Evolutionary conservation across 768 basidiomycete genomes (phyloP), one percentile per base, ranked within the genome.

Genomic region (Sistotremastrum suecicum): DNA sequence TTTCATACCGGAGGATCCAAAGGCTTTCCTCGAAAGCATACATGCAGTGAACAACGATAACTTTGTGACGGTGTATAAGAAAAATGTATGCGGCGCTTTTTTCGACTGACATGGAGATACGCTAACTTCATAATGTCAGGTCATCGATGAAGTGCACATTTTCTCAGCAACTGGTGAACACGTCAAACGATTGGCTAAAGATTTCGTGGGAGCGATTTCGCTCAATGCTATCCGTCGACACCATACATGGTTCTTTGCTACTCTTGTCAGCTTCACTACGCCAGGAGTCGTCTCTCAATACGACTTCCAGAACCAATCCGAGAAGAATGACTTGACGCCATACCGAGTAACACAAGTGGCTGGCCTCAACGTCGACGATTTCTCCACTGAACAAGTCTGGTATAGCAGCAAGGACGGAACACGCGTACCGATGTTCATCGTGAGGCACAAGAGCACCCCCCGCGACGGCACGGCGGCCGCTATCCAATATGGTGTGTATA

Each of bases 371-470:
- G 66, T 75, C 0, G 72, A 77, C 5, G 83, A 89, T 39, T 89
- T 89, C 52, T 66, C 74, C 32, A 66, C 76, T 33, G 69, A 71
- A 47, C 86, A 89, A 63, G 80, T 86, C 12, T 90, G 86, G 80
- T 89, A 79, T 54, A 58, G 67, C 12, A 78, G 77, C 60, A 83
- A 80, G 59, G 87, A 89, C 55, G 83, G 83, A 1, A 87, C 83
- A 4, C 72, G 69, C 44, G 66, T 90, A 34, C 87, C 87, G 1
- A 88, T 90, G 86, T 89, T 87, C 55, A 70, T 90, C 50, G 81
- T 87, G 20, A 72, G 77, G 41, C 83, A 83, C 57, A 80, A 80
- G 58, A 70, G 67, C 35, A 83, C 80, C 3, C 63, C 70, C 49
- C 67, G 75, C 37, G 81, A 88, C 49, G 85, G 85, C 9, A 80